Evolutionary conservation across 2,329 filamentous ascomycete genomes (phyloP), one percentile per base, ranked within the genome.

Genomic region (Didymella sp.): DNA sequence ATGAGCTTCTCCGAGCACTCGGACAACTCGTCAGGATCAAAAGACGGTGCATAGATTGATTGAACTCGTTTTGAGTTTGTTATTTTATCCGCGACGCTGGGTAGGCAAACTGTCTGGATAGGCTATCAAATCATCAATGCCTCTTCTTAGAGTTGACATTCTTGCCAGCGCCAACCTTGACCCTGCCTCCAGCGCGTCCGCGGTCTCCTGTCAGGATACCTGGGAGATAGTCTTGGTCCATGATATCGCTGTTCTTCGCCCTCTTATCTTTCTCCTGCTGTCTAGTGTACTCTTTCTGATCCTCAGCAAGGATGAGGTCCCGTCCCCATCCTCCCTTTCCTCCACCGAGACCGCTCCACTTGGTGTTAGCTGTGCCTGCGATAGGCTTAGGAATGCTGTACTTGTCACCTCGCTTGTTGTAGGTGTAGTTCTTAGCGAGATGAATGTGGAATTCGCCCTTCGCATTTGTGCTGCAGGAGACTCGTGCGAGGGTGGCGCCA

Each of bases 151-250:
- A 88, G 77, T 99, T 99, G 49, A 98, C 85, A 71, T 89, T 92
- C 72, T 87, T 86, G 8, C 95, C 95, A 11, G 91, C 92, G 8
- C 95, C 95, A 11, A 98, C 87, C 71, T 86, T 89, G 58, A 91
- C 85, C 76, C 86, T 88, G 0, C 89, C 89, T 2, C 85, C 84
- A 4, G 78, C 78, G 42, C 84, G 85, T 7, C 80, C 83, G 64
- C 94, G 82, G 69, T 93, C 87, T 0, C 95, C 95, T 0, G 87
- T 95, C 71, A 99, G 73, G 44, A 99, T 90, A 30, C 86, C 83
- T 0, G 95, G 95, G 61, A 98, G 77, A 74, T 93, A 96, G 77
- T 99, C 94, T 72, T 96, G 89, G 72, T 98, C 94, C 94, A 98
- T 96, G 54, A 96, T 78, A 77, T 96, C 92, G 71, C 86, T 88